Conservation (phyloP, 805 yeast genomes). For the Wickerhamomyces xylosicus region DNA sequence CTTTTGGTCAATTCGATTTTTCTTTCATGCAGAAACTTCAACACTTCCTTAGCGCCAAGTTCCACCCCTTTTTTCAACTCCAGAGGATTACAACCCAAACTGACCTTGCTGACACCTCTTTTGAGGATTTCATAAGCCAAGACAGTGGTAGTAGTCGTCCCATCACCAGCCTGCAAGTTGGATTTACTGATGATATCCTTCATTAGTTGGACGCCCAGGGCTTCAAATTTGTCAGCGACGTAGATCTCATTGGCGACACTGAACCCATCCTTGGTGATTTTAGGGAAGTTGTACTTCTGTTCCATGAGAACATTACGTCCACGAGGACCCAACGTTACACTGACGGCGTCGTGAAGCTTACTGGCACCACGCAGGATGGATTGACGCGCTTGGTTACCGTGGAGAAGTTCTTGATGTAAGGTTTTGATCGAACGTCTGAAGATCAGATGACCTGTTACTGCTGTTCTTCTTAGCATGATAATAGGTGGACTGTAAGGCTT, state of each 20-base stretch:
- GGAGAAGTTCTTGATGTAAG: slow-evolving; percentile 82
- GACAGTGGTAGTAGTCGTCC: slow-evolving; percentile 96
- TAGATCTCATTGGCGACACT: slow-evolving; percentile 86
- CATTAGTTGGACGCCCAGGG: slow-evolving; percentile 88
- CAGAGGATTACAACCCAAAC: slow-evolving; percentile 99
- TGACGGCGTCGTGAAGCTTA: slow-evolving; percentile 89
- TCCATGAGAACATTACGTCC: slow-evolving; percentile 96
- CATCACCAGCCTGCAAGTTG: slow-evolving; percentile 97
- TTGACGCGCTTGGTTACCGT: slow-evolving; percentile 96
- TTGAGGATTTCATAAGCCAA: slow-evolving; percentile 92
- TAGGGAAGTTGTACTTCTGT: slow-evolving; percentile 94
- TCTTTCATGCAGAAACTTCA: slow-evolving; percentile 58
- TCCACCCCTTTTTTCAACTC: slow-evolving; percentile 96
- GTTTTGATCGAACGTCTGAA: slow-evolving; percentile 15
- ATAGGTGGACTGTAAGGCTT: no score
- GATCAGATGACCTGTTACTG: neutral
- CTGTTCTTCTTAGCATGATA: neutral
- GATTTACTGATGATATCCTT: slow-evolving; percentile 98
- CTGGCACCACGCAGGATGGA: slow-evolving; percentile 90
- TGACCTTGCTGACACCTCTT: slow-evolving; percentile 92
- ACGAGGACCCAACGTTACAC: slow-evolving; percentile 95
- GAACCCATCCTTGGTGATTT: slow-evolving; percentile 98
- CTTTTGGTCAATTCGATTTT: slow-evolving; percentile 90
- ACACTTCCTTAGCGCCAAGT: slow-evolving; percentile 92
- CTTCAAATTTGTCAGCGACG: slow-evolving; percentile 84